Base-by-base conservation (phyloP, 345 rosid genomes). In the Salix arbutifolia region DNA sequence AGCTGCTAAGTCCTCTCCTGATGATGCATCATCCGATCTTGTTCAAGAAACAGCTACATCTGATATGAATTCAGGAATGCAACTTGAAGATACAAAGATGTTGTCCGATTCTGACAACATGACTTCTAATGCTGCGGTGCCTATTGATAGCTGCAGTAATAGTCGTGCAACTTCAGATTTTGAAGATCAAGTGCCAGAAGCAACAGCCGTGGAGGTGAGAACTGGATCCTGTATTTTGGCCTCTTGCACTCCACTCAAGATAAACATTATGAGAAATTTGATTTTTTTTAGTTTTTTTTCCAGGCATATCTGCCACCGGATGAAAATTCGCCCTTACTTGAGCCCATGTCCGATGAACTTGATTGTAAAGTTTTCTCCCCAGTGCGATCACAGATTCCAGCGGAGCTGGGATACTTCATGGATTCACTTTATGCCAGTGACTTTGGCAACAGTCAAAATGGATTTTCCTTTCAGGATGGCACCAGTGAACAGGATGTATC, bases 371-470 rank as follows among this genome's bases (percentile, higher is more conserved):
- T 88, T 30, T 83, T 88, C 82, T 79, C 88, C 50, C 91, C 92
- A 21, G 42, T 78, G 71, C 88, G 70, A 71, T 67, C 86, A 2
- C 83, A 82, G 38, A 42, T 82, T 73, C 69, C 72, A 46, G 81
- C 83, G 64, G 91, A 83, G 52, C 77, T 84, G 72, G 56, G 83
- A 8, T 53, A 75, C 6, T 79, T 71, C 74, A 72, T 89, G 76
- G 89, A 81, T 83, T 87, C 95, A 1, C 92, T 88, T 73, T 91
- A 81, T 77, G 87, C 86, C 30, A 83, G 83, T 82, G 96, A 95
- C 80, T 91, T 95, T 78, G 97, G 97, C 79, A 86, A 85, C 80
- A 78, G 72, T 76, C 78, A 78, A 67, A 84, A 72, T 40, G 91
- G 88, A 48, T 53, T 84, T 69, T 48, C 19, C 73, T 88, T 87